These are phyloP conservation scores for Hymenoscyphus salicellus DNA, from an alignment of 2,329 filamentous ascomycete genomes.

Conservation along the genomic window DNA sequence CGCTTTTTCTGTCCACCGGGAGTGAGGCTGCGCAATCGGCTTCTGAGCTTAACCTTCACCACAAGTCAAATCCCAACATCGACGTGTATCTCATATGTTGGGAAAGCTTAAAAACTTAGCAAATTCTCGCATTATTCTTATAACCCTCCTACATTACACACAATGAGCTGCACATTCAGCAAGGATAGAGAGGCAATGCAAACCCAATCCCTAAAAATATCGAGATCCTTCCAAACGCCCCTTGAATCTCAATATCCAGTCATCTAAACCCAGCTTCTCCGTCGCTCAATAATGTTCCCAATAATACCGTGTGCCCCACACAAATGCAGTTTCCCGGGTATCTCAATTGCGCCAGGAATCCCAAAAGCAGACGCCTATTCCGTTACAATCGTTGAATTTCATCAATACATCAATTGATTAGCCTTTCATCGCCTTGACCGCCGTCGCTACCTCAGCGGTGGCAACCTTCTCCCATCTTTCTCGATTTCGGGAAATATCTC, in stretches of 20 bases:
- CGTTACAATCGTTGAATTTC: constrained; percentile 18
- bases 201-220: not conserved
- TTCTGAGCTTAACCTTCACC: no score
- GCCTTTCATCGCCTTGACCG: constrained; percentile 57
- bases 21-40: no score
- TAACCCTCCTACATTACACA: not conserved
- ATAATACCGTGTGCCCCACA: not conserved
- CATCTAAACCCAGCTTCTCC: constrained; percentile 1
- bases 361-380: constrained; percentile 21
- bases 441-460: constrained; percentile 72
- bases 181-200: not conserved
- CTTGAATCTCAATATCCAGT: constrained; percentile 3
- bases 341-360: constrained; percentile 25
- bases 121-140: not conserved
- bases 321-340: constrained; percentile 21
- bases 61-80: not conserved
- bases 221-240: not conserved
- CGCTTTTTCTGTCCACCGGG: no score
- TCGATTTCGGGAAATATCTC: constrained; percentile 57
- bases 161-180: not conserved
- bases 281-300: constrained; percentile 2
- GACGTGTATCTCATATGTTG: not conserved
- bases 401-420: constrained; percentile 35
- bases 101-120: not conserved
- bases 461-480: constrained; percentile 74